Evolutionary conservation across 2,329 filamentous ascomycete species (phyloP).

Genomic region (Scedosporium boydii): DNA sequence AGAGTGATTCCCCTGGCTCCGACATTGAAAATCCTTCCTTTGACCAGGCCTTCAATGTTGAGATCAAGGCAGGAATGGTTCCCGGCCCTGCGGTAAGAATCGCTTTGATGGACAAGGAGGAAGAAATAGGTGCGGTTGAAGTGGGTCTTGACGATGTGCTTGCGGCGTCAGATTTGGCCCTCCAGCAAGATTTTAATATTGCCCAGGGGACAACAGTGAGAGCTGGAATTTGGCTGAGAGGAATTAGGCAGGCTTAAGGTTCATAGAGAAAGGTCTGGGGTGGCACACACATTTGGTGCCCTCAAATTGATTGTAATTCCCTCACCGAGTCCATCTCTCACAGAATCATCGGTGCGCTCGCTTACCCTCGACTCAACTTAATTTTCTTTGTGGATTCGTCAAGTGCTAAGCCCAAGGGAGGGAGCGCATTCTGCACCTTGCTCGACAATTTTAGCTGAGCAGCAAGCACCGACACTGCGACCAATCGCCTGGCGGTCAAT

Average conservation of each 20-base stretch:
- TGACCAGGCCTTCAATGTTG: conserved; percentile 33
- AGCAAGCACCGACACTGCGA: too few species aligned
- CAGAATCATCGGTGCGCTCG: too few species aligned
- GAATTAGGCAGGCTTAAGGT: conserved; percentile 6
- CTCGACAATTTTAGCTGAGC: too few species aligned
- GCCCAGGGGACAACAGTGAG: conserved; percentile 23
- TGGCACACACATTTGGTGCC: too few species aligned
- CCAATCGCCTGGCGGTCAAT: too few species aligned
- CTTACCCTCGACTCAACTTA: too few species aligned
- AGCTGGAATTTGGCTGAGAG: conserved; percentile 25
- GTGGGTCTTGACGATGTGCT: conserved; percentile 25
- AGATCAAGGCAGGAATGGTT: conserved; percentile 21
- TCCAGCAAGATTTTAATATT: conserved; percentile 24
- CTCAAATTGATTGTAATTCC: too few species aligned
- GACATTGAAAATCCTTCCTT: conserved; percentile 40
- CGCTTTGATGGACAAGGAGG: conserved; percentile 22
- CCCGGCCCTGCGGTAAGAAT: conserved; percentile 20
- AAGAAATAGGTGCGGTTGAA: conserved; percentile 23
- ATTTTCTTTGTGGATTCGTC: too few species aligned
- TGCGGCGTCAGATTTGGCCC: conserved; percentile 18
- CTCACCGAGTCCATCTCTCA: too few species aligned
- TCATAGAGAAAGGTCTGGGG: too few species aligned
- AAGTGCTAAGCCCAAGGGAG: too few species aligned
- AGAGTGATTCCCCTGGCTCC: conserved; percentile 31
- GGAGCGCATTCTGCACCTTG: too few species aligned